Conservation (phyloP, 73 alveolate species). For the Paramecium bursaria region DNA sequence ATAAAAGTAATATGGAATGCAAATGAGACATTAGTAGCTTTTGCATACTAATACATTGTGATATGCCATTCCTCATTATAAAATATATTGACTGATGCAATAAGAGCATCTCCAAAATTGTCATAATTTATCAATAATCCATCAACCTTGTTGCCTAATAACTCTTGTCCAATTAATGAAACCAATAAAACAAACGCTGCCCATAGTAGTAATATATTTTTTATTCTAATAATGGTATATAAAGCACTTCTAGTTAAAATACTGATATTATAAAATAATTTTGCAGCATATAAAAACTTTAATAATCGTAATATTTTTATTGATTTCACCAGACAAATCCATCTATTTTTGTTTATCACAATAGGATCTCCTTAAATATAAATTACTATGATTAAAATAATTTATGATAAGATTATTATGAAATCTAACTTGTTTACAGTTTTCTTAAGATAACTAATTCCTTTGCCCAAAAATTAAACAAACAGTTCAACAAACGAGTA, state of each 20-base stretch:
- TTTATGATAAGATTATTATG: neutral
- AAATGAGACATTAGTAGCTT: neutral
- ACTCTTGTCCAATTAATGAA: neutral
- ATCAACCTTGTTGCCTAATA: neutral
- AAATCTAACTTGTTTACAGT: neutral
- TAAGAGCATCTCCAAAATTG: constrained; percentile 24
- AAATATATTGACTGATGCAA: constrained; percentile 51
- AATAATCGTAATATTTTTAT: constrained; percentile 26
- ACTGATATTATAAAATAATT: constrained; percentile 15
- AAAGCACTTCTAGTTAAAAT: neutral
- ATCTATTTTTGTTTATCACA: neutral
- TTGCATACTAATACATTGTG: constrained; percentile 62
- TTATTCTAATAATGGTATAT: neutral
- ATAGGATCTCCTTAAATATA: neutral
- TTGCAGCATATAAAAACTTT: neutral
- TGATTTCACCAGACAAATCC: neutral
- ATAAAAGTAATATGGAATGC: constrained; percentile 15
- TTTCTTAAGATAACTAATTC: constrained; percentile 1
- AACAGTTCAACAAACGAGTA: neutral
- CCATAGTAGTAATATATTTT: no score
- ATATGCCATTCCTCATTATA: constrained; percentile 73
- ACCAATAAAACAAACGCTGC: neutral
- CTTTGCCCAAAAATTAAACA: constrained; percentile 2
- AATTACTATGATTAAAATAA: neutral
- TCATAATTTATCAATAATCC: neutral